Base-by-base conservation (phyloP, 2,329 filamentous ascomycete genomes). In the Pseudocercospora pini-densiflorae region DNA sequence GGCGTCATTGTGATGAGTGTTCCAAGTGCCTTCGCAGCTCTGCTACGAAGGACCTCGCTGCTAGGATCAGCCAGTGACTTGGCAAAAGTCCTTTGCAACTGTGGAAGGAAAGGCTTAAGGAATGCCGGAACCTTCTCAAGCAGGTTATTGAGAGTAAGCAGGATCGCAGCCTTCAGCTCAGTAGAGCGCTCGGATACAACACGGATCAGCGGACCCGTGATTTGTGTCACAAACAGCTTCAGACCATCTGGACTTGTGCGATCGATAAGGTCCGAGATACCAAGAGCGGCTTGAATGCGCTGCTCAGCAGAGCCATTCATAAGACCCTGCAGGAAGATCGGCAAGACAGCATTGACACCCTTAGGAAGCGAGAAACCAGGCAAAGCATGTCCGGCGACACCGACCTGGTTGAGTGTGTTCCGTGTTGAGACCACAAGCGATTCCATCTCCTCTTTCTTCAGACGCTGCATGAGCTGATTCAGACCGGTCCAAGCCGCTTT, bases 361-460 rank as follows among this genome's bases (percentile, higher is more conserved):
- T 98, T 99, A 1, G 94, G 95, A 64, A 98, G 83, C 40, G 84
- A 85, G 82, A 99, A 99, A 40, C 95, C 96, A 45, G 93, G 88
- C 55, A 99, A 84, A 75, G 94, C 90, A 47, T 90, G 87, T 29
- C 95, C 95, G 49, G 93, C 83, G 53, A 97, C 92, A 73, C 96
- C 95, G 55, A 98, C 92, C 75, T 94, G 92, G 71, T 92, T 89
- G 62, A 99, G 85, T 1, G 92, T 90, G 79, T 96, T 92, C 66
- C 94, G 86, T 1, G 94, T 97, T 0, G 94, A 95, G 62, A 88
- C 83, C 19, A 97, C 93, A 54, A 99, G 85, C 0, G 91, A 89
- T 77, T 99, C 96, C 95, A 99, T 98, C 80, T 98, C 94, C 77
- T 99, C 96, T 80, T 99, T 99, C 77, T 90, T 90, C 68, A 99